Evolutionary conservation across 768 basidiomycete species (phyloP), one percentile per base, ranked within the genome.

Genomic region (Russula sp.): DNA sequence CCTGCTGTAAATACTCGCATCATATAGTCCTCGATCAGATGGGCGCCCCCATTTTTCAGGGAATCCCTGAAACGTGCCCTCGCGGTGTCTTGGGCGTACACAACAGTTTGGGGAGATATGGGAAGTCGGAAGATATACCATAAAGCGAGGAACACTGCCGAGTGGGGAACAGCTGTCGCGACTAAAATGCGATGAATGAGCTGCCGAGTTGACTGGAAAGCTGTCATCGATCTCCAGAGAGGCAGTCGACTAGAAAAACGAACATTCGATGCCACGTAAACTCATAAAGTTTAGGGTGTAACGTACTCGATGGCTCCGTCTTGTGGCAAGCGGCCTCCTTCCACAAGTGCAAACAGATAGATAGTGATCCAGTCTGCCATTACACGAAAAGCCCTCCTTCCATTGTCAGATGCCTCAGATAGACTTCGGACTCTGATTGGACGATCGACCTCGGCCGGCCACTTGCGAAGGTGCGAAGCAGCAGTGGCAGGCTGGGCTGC

Each of bases 1-100:
- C 73, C 77, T 27, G 65, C 48, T 44, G 75, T 65, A 52, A 75
- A 77, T 16, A 70, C 65, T 34, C 70, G 73, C 57, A 75, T 67
- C 74, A 77, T 69, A 48, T 75, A 74, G 13, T 75, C 75, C 55
- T 75, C 75, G 13, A 66, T 68, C 40, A 68, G 52, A 32, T 63
- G 64, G 8, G 69, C 59, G 20, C 76, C 72, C 35, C 71, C 70
- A 53, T 69, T 66, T 55, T 68, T 67, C 32, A 77, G 66, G 62
- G 70, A 71, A 56, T 70, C 70, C 34, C 76, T 72, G 59, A 77
- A 75, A 59, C 69, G 52, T 6, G 42, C 35, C 55, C 69, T 66
- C 22, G 64, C 55, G 11, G 64, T 55, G 39, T 55, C 44, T 32
- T 69, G 48, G 18, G 66, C 60, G 14, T 55, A 55, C 9, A 59